Conservation (phyloP, 768 basidiomycete genomes). For the Hericium alpestre region DNA sequence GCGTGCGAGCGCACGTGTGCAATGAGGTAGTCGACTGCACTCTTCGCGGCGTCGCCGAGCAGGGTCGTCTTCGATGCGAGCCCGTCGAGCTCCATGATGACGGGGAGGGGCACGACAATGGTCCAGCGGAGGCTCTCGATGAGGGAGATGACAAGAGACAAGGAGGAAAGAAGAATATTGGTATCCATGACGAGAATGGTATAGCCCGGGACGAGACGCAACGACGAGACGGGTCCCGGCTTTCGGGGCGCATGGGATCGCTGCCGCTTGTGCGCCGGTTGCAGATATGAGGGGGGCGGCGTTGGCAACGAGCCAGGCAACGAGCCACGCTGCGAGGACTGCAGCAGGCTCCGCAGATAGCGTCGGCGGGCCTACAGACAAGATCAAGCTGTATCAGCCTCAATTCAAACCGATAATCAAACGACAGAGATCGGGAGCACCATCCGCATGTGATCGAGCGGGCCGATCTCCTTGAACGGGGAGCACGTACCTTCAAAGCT, state of each 20-base stretch:
- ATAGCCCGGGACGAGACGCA: conserved; percentile 71
- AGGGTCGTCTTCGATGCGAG: conserved; percentile 49
- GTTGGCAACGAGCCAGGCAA: conserved; percentile 18
- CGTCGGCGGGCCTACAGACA: conserved; percentile 54
- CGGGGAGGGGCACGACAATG: conserved; percentile 82
- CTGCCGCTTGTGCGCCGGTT: neutral
- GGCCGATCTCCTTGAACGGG: too few species aligned
- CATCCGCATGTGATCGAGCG: too few species aligned
- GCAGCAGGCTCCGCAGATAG: conserved; percentile 62
- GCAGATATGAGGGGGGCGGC: conserved; percentile 5
- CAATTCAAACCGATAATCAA: conserved; percentile 11
- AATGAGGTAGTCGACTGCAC: conserved; percentile 67
- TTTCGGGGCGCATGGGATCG: too few species aligned
- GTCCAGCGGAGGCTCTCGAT: conserved; percentile 81
- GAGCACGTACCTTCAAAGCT: conserved; percentile 59
- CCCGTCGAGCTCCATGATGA: conserved; percentile 96
- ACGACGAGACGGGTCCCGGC: conserved; percentile 8
- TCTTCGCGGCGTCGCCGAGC: conserved; percentile 65
- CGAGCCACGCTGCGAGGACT: conserved; percentile 28
- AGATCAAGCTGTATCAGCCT: conserved; percentile 3
- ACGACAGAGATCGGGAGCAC: neutral
- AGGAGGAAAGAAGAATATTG: conserved; percentile 83
- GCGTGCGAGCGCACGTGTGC: conserved; percentile 65
- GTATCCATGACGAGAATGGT: conserved; percentile 89
- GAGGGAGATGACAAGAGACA: conserved; percentile 60